A percentile compares a stretch with the other conserved stretches of the same genome.
Evolutionary conservation across 768 basidiomycete genomes (phyloP).

Genomic region (Serendipita sp.): DNA sequence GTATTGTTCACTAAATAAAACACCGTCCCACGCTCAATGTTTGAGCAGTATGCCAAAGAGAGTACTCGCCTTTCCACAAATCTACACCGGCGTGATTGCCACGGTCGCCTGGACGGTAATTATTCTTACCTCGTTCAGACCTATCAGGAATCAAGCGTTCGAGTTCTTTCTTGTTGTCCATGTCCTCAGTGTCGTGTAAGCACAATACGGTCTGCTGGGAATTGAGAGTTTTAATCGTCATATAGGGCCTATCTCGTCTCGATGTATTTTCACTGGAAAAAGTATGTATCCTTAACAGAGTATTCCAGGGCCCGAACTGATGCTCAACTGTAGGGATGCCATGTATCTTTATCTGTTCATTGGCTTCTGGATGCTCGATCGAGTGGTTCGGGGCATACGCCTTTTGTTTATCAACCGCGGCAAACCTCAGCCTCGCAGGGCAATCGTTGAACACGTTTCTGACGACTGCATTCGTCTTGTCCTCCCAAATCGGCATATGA

Average conservation of each 20-base stretch:
- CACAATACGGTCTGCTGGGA: background rate
- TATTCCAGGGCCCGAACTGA: background rate
- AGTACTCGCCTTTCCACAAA: background rate
- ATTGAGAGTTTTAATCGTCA: background rate
- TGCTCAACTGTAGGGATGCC: conserved; percentile 13
- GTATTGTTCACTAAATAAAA: background rate
- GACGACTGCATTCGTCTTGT: conserved; percentile 33
- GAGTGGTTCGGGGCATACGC: conserved; percentile 31
- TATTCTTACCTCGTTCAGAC: conserved; percentile 30
- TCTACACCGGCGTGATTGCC: conserved; percentile 23
- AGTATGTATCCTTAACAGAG: conserved; percentile 14
- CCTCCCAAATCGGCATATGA: conserved; percentile 29
- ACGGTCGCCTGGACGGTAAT: conserved; percentile 19
- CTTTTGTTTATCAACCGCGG: conserved; percentile 27
- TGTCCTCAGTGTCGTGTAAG: conserved; percentile 28
- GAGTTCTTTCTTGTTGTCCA: conserved; percentile 39
- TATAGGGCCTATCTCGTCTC: conserved; percentile 4
- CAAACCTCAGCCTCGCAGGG: conserved; percentile 19
- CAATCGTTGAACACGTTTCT: conserved; percentile 28
- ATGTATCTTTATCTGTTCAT: conserved; percentile 34
- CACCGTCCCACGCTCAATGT: background rate
- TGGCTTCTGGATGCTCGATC: conserved; percentile 40
- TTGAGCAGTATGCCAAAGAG: background rate
- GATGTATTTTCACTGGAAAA: conserved; percentile 22
- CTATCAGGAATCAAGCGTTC: conserved; percentile 30